These are phyloP conservation scores for Picea abies DNA, from an alignment of 83 land plant species.

Conservation along the genomic window DNA sequence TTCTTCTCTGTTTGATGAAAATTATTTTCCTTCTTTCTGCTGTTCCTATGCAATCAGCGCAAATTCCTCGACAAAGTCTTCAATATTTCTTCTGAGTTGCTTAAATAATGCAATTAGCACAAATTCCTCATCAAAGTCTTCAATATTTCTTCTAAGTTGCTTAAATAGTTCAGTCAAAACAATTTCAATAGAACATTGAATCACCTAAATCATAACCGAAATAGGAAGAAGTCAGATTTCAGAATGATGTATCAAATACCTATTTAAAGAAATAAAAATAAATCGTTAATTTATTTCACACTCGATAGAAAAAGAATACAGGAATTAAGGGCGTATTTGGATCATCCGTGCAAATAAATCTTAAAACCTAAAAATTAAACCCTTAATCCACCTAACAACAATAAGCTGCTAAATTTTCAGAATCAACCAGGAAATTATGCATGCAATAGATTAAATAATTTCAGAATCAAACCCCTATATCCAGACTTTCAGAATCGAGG, in stretches of 20 bases:
- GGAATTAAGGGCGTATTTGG: not conserved
- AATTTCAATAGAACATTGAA: not conserved
- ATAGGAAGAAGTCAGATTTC: not conserved
- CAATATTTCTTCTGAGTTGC: not conserved
- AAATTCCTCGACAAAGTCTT: not conserved
- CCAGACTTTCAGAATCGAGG: too few species aligned
- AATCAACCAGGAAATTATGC: too few species aligned
- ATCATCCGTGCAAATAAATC: not conserved
- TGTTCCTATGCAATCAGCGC: not conserved
- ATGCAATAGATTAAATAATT: too few species aligned
- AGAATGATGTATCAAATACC: not conserved
- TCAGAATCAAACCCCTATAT: too few species aligned
- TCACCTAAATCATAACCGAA: not conserved
- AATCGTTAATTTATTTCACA: not conserved
- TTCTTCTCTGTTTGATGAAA: slow-evolving; percentile 1
- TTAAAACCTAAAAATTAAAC: not conserved
- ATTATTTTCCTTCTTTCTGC: not conserved
- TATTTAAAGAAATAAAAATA: not conserved
- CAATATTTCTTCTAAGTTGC: not conserved
- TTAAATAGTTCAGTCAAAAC: not conserved
- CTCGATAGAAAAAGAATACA: too few species aligned
- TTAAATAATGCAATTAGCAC: not conserved
- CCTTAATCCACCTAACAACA: not conserved
- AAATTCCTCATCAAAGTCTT: not conserved
- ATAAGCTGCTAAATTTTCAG: too few species aligned